Evolutionary conservation across 2,329 filamentous ascomycete species (phyloP).

Genomic region (Exophiala phaeomuriformis): DNA sequence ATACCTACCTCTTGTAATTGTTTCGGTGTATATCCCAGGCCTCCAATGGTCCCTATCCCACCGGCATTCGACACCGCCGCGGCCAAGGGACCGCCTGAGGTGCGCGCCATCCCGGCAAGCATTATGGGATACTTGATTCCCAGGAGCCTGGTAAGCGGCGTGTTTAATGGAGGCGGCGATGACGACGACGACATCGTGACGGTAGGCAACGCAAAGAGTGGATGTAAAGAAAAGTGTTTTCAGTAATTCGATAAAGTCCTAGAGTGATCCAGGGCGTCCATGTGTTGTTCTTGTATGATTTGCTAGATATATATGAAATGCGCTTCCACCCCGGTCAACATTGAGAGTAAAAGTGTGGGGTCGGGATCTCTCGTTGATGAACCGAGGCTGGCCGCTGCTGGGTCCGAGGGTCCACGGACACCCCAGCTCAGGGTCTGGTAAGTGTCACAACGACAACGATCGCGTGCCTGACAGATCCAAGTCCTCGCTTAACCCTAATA

Average conservation of each 20-base stretch:
- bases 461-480: too few species aligned
- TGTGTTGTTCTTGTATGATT: not conserved
- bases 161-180: conserved; percentile 51
- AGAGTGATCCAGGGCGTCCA: not conserved
- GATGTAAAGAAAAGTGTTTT: not conserved
- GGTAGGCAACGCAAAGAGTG: not conserved
- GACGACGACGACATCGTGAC: conserved; percentile 27
- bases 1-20: conserved; percentile 52
- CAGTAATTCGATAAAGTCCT: not conserved
- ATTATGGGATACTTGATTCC: conserved; percentile 82
- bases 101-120: conserved; percentile 88
- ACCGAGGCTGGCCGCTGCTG: not conserved
- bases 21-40: conserved; percentile 63
- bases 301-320: too few species aligned
- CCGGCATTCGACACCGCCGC: conserved; percentile 85
- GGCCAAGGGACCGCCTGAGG: conserved; percentile 68
- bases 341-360: not conserved
- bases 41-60: conserved; percentile 60
- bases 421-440: too few species aligned
- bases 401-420: too few species aligned
- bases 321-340: too few species aligned
- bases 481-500: too few species aligned
- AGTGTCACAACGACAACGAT: too few species aligned
- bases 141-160: conserved; percentile 70
- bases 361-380: not conserved